These are phyloP conservation scores for Scalesia atractyloides DNA, from an alignment of 129 eudicot genomes.

Conservation along the genomic window DNA sequence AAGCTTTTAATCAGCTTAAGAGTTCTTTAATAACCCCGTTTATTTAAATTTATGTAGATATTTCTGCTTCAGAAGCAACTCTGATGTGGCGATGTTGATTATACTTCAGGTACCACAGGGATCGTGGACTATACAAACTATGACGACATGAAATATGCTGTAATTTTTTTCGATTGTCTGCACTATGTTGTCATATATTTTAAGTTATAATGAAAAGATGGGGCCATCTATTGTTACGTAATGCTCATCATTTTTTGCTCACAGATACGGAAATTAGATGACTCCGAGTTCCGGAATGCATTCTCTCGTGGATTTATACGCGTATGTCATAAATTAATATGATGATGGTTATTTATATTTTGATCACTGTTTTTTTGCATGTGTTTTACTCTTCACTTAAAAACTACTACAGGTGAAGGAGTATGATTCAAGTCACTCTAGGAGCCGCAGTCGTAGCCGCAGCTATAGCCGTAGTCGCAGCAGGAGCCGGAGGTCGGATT, in stretches of 20 bases:
- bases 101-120: slow-evolving; percentile 79
- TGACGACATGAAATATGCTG: slow-evolving; percentile 98
- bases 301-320: slow-evolving; percentile 71
- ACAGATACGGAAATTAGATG: slow-evolving; percentile 90
- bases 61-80: neutral
- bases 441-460: slow-evolving; percentile 81
- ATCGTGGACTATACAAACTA: slow-evolving; percentile 89
- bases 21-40: neutral
- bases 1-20: slow-evolving; percentile 26
- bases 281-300: slow-evolving; percentile 87
- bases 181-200: neutral
- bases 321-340: slow-evolving; percentile 42
- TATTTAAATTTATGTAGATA: neutral
- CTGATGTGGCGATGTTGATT: slow-evolving; percentile 4
- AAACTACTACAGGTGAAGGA: slow-evolving; percentile 67
- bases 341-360: neutral
- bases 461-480: slow-evolving; percentile 47
- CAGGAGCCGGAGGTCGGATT: slow-evolving; percentile 60
- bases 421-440: slow-evolving; percentile 74
- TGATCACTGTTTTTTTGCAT: neutral
- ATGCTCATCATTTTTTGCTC: neutral
- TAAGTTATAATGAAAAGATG: slow-evolving; percentile 3
- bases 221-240: neutral
- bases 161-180: slow-evolving; percentile 29
- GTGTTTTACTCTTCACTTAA: neutral